phyloP scores from a whole-genome alignment of 164 flowering plant species.

The Chimonanthus salicifolius region DNA sequence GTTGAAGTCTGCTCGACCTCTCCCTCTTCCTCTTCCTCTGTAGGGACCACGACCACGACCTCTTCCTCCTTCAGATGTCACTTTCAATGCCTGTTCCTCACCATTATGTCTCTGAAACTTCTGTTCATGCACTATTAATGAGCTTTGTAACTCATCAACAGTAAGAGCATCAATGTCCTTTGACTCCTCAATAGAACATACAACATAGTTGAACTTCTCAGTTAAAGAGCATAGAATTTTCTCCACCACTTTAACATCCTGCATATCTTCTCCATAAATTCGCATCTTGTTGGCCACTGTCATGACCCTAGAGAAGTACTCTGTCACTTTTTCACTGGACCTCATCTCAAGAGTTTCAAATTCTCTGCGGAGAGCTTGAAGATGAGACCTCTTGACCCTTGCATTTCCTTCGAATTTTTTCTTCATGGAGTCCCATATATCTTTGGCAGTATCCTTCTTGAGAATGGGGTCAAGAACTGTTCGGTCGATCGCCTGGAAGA shows the following conservation, averaged over 20 bases:
- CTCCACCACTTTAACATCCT: slow-evolving; percentile 15
- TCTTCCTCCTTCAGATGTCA: slow-evolving; percentile 14
- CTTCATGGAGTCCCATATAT: too few species aligned
- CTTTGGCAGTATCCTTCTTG: too few species aligned
- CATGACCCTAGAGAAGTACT: too few species aligned
- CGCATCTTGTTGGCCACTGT: slow-evolving; percentile 8
- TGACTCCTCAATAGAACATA: slow-evolving; percentile 13
- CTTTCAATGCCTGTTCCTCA: slow-evolving; percentile 16
- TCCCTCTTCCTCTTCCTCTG: slow-evolving; percentile 16
- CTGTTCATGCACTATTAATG: slow-evolving; percentile 20
- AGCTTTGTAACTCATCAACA: slow-evolving; percentile 22
- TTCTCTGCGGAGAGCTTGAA: too few species aligned
- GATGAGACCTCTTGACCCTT: too few species aligned
- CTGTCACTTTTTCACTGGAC: too few species aligned
- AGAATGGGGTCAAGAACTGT: too few species aligned
- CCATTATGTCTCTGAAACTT: slow-evolving; percentile 7
- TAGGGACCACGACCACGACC: slow-evolving; percentile 14
- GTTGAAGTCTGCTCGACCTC: slow-evolving; percentile 8
- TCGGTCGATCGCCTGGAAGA: too few species aligned
- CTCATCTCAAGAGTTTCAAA: too few species aligned
- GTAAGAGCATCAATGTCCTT: slow-evolving; percentile 9
- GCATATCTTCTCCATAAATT: slow-evolving; percentile 17
- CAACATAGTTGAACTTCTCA: slow-evolving; percentile 15
- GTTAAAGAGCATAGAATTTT: slow-evolving; percentile 15
- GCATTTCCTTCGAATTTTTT: too few species aligned